These are phyloP conservation scores for Tanacetum coccineum DNA, from an alignment of 129 eudicot genomes.

Conservation along the genomic window DNA sequence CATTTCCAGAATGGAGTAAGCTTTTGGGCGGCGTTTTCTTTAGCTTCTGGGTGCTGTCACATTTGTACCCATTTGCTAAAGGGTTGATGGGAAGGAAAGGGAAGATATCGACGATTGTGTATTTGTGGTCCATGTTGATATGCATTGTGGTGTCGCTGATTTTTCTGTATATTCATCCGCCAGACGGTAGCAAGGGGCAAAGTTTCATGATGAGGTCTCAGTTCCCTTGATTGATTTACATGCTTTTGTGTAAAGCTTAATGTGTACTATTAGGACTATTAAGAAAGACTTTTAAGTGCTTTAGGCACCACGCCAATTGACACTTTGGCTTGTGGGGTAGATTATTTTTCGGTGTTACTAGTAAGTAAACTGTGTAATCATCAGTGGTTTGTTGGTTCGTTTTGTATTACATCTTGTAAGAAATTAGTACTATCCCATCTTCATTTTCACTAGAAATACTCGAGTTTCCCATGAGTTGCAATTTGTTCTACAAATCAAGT, in stretches of 20 bases:
- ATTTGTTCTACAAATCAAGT: too few relatives aligned
- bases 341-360: constrained; percentile 1
- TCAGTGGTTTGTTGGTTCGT: constrained; percentile 7
- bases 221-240: constrained; percentile 16
- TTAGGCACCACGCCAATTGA: constrained; percentile 15
- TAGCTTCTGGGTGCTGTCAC: constrained; percentile 76
- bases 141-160: constrained; percentile 36
- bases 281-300: background rate
- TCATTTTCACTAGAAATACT: background rate
- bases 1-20: constrained; percentile 72
- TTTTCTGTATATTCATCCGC: constrained; percentile 29
- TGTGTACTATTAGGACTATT: constrained; percentile 6
- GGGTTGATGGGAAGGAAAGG: constrained; percentile 74
- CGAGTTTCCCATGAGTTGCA: too few relatives aligned
- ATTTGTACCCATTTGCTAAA: constrained; percentile 66
- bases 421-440: background rate
- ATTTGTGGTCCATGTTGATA: constrained; percentile 44
- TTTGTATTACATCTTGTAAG: constrained; percentile 18
- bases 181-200: constrained; percentile 26
- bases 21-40: constrained; percentile 68
- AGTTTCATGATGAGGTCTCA: constrained; percentile 12
- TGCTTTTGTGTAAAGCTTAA: background rate
- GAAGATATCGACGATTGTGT: constrained; percentile 64
- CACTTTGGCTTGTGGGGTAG: constrained; percentile 21
- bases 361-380: constrained; percentile 17